Base-by-base conservation (phyloP, 257 asterid species). In the Salvia hispanica region DNA sequence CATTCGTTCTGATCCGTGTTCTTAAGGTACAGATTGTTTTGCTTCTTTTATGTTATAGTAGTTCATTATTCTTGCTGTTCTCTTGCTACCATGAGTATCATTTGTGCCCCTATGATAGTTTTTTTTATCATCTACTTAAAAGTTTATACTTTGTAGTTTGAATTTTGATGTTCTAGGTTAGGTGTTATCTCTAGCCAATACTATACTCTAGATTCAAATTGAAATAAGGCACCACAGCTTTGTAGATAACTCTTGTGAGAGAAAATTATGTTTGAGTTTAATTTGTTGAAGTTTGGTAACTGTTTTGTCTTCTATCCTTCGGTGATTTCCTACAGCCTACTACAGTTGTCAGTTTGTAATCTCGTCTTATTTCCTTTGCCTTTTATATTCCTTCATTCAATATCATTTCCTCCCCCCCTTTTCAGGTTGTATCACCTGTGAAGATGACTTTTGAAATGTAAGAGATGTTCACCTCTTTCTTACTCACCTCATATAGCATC, bases 401-500 rank as follows among this genome's bases (percentile, higher is more conserved):
- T 64, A 58, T 64, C 72, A 37, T 60, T 5, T 34, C 11, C 14
- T 2, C 7, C 39, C 7, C 39, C 39, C 18, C 16, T 54, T 13
- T 85, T 80, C 91, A 91, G 97, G 95, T 91, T 70, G 97, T 88
- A 43, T n/a, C 90, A 2, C 97, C 97, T 9, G 96, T 85, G 85
- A 88, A 91, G 81, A 91, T 91, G 97, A 91, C 95, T 43, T 86
- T 88, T 84, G 88, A 88, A 81, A 88, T 88, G 97, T 91, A 83
- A 83, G 97, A 66, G 39, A 53, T 28, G 46, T 47, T 62, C 58
- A 54, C 67, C 56, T 53, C 58, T 44, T 74, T 71, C 50, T 63
- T 76, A 61, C 55, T 45, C 58, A 67, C 64, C 33, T 47, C 47
- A 25, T 68, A 12, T 47, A 44, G 44, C 67, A 18, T 71, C 62